Conservation (phyloP, 2,329 filamentous ascomycete species). For the Botrytis paeoniae region DNA sequence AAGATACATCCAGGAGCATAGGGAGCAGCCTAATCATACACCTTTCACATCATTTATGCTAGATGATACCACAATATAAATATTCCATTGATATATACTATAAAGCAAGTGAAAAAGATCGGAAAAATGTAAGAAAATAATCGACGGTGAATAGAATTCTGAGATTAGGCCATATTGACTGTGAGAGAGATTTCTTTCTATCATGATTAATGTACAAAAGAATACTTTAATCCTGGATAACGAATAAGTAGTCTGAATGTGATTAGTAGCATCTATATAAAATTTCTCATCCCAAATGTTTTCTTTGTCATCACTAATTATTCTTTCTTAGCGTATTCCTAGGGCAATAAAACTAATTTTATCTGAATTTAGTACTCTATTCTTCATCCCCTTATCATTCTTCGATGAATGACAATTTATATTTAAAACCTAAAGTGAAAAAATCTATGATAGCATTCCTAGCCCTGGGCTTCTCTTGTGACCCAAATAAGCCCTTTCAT, state of each 20-base stretch:
- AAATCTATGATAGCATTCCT: fast-evolving
- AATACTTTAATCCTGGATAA: fast-evolving
- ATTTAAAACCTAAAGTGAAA: neutral
- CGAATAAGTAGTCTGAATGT: neutral
- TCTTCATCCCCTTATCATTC: too few relatives aligned
- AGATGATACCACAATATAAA: neutral
- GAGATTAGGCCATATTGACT: too few relatives aligned
- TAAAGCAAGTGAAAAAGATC: neutral
- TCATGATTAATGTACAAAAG: neutral
- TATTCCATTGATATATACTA: neutral
- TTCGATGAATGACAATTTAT: neutral
- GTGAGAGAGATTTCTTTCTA: too few relatives aligned
- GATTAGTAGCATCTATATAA: fast-evolving
- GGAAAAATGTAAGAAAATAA: too few relatives aligned
- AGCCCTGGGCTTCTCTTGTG: fast-evolving
- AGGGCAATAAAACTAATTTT: fast-evolving
- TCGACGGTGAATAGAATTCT: too few relatives aligned
- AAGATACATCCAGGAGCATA: fast-evolving
- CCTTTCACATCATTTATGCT: neutral
- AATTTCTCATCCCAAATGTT: fast-evolving
- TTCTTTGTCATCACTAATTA: fast-evolving
- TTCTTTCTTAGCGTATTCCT: neutral
- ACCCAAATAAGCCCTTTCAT: neutral
- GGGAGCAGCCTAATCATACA: neutral
- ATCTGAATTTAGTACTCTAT: too few relatives aligned